Evolutionary conservation across 2,329 filamentous ascomycete species (phyloP), one percentile per base, ranked within the genome.

Genomic region (Mariannaea sp.): DNA sequence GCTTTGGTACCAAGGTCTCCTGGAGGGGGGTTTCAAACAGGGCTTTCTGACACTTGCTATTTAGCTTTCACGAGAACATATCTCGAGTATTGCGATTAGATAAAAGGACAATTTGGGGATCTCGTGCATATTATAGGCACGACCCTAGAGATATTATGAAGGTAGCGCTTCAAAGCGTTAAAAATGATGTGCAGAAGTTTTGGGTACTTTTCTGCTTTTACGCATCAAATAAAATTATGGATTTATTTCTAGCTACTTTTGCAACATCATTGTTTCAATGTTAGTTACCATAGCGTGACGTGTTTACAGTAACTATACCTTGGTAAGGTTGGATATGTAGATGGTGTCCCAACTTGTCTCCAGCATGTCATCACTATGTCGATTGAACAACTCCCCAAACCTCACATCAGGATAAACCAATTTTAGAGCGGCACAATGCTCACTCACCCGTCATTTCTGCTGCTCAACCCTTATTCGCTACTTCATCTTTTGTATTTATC

Each of bases 71-170:
- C 22, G 22, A 5, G 22, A 5, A 8, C 8, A 24, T 8, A 8
- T 24, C 5, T 49, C 36, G 19, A 7, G n/a, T 19, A 13, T 12
- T n/a, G n/a, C n/a, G n/a, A n/a, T 24, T 27, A 46, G 41, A 52
- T 48, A 47, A 39, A 39, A 45, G 27, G 14, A 39, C 35, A 36
- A 19, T 26, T 24, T 24, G 22, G 26, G 29, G 52, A 24, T 20
- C 33, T 46, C 38, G 42, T 42, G 46, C 39, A 50, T 32, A 55
- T 40, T 55, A 55, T 51, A 43, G 29, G 27, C 42, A 40, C 38
- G n/a, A 33, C 17, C 29, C 38, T 43, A 14, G n/a, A 14, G 42
- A 52, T 44, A 32, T 12, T 41, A 40, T 35, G 41, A 7, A 12
- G 16, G 19, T 52, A 14, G 3, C 7, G 22, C 32, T 43, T n/a